Percentiles rank a stretch among this genome's conserved stretches.
Evolutionary conservation across 768 basidiomycete genomes (phyloP).

Genomic region (Xerocomellus chrysenteron): DNA sequence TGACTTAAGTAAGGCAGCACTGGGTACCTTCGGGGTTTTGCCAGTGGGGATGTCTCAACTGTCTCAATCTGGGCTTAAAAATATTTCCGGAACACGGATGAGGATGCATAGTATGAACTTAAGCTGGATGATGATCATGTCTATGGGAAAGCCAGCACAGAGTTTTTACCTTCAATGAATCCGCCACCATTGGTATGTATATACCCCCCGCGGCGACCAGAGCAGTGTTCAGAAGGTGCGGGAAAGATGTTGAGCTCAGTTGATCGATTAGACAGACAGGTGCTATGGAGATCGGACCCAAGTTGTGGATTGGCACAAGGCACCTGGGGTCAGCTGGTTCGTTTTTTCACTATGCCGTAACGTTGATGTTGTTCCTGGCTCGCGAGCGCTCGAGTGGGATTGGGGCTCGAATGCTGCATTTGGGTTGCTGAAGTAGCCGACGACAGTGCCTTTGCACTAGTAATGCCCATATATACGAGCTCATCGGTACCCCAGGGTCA

Average conservation of each 20-base stretch:
- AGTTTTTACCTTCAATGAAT: not conserved
- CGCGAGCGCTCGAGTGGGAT: conserved; percentile 1
- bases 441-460: conserved; percentile 5
- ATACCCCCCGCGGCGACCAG: not conserved
- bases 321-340: conserved; percentile 5
- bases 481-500: not conserved
- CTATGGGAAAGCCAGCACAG: not conserved
- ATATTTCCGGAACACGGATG: not conserved
- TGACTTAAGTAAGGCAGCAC: not conserved
- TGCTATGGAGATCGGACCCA: not conserved
- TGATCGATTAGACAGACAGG: not conserved
- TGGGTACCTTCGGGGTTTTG: no score
- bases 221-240: not conserved
- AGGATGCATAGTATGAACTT: not conserved
- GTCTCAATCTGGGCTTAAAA: not conserved
- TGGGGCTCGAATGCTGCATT: conserved; percentile 10
- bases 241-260: not conserved
- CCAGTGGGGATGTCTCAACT: no score
- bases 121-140: no score
- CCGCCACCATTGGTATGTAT: no score
- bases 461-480: conserved; percentile 6
- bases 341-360: conserved; percentile 18
- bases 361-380: conserved; percentile 15
- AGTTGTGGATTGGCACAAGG: not conserved
- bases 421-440: conserved; percentile 1